Conservation (phyloP, 1,284 basidiomycete species). For the Gomphus bonarii region DNA sequence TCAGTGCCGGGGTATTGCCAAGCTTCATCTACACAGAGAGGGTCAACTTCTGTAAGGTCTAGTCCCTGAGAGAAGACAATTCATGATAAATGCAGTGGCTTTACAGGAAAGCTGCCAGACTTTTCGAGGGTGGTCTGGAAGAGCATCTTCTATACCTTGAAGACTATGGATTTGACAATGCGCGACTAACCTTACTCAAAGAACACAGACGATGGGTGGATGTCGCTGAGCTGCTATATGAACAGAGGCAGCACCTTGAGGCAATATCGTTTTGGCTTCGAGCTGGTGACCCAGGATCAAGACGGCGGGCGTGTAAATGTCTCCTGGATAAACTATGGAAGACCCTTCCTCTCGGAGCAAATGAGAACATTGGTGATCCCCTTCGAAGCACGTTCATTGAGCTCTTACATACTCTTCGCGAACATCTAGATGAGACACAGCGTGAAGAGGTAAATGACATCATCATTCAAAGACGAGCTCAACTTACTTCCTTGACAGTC, state of each 20-base stretch:
- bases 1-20: conserved; percentile 36
- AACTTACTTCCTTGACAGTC: conserved; percentile 12
- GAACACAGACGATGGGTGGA: conserved; percentile 33
- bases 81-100: neutral
- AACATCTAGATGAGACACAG: neutral
- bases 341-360: conserved; percentile 8
- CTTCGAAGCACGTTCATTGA: neutral
- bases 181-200: conserved; percentile 40
- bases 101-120: conserved; percentile 32
- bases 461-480: neutral
- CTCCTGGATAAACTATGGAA: conserved; percentile 11
- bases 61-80: neutral
- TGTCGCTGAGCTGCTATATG: conserved; percentile 40
- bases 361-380: neutral
- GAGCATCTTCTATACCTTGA: conserved; percentile 50
- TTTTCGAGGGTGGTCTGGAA: conserved; percentile 42
- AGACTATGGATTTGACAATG: conserved; percentile 41
- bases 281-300: conserved; percentile 18
- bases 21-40: conserved; percentile 40
- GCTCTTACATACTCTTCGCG: neutral
- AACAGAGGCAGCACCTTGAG: conserved; percentile 31
- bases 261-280: conserved; percentile 38
- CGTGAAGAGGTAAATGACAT: conserved; percentile 10
- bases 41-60: conserved; percentile 33
- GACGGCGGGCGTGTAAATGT: conserved; percentile 4